phyloP scores from a whole-genome alignment of 768 basidiomycete species.

The Amanita muscaria region DNA sequence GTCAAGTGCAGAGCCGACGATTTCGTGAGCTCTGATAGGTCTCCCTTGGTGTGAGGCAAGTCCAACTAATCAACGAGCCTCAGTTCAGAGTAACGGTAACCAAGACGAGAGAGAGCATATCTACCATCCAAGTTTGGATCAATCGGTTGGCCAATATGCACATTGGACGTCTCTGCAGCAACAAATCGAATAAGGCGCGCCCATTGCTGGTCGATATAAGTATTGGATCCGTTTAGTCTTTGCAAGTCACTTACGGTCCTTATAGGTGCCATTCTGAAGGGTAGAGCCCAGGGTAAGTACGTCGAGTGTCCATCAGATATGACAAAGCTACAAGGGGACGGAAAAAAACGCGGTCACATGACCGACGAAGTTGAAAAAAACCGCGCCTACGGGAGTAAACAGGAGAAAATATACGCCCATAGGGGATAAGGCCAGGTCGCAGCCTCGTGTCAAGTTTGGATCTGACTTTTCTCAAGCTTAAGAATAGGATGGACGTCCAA shows the following conservation, averaged over 20 bases:
- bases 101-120: too few relatives aligned
- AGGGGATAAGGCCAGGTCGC: not conserved
- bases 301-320: too few relatives aligned
- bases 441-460: not conserved
- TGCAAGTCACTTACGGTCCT: slow-evolving; percentile 34
- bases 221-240: not conserved
- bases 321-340: too few relatives aligned
- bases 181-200: slow-evolving; percentile 76
- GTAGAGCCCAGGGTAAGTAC: not conserved
- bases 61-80: slow-evolving; percentile 44
- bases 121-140: slow-evolving; percentile 60
- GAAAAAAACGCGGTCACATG: slow-evolving; percentile 1
- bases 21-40: slow-evolving; percentile 61
- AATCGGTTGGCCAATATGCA: slow-evolving; percentile 74
- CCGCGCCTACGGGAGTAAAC: slow-evolving; percentile 9
- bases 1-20: slow-evolving; percentile 62
- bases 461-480: slow-evolving; percentile 2
- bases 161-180: slow-evolving; percentile 60
- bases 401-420: slow-evolving; percentile 20
- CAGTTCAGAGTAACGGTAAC: too few relatives aligned
- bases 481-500: slow-evolving; percentile 15
- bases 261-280: slow-evolving; percentile 43
- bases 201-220: slow-evolving; percentile 45
- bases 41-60: slow-evolving; percentile 41
- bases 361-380: not conserved